Evolutionary conservation across 768 basidiomycete genomes (phyloP), one percentile per base, ranked within the genome.

Genomic region (Leccinum sublutescens): DNA sequence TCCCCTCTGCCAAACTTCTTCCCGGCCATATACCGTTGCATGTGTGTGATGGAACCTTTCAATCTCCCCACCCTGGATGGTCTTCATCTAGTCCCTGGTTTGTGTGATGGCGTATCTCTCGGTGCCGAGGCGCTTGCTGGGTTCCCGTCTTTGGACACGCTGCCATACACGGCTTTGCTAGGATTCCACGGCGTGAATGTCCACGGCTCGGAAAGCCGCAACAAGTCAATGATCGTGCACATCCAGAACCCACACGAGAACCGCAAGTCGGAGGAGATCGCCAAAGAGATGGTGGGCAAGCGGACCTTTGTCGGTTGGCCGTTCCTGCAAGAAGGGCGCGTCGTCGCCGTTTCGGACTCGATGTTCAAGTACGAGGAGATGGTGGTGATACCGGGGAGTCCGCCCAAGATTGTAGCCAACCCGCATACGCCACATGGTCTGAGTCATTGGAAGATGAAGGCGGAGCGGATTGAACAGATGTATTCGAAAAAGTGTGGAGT

Each of bases 1-100:
- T 97, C 96, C 0, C 96, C 97, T 2, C 77, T 95, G 2, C 94
- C 95, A 1, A 91, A 93, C 5, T 95, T 98, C 79, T 97, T 99
- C 83, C 95, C 97, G 11, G 82, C 92, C 25, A 75, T 99, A 15
- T 76, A 85, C 63, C 85, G 88, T 36, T 95, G 91, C 65, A 85
- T 83, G 17, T 96, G 93, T 73, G 75, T 75, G 57, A 89, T 86
- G 84, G 87, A 90, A 62, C 77, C 88, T 1, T 99, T 93, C 77
- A 83, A 95, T 66, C 82, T 98, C 9, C 97, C 97, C 0, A 94
- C 88, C 0, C 79, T 98, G 34, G 77, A 79, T 63, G 95, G 93
- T 2, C 80, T 97, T 15, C 88, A 93, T 64, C 82, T 97, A 45
- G 80, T 95, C 38, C 83, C 89, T 45, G 96, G 96, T 5, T 83